Evolutionary conservation across 2,329 filamentous ascomycete genomes (phyloP).

Genomic region (Phyllosticta citriasiana): DNA sequence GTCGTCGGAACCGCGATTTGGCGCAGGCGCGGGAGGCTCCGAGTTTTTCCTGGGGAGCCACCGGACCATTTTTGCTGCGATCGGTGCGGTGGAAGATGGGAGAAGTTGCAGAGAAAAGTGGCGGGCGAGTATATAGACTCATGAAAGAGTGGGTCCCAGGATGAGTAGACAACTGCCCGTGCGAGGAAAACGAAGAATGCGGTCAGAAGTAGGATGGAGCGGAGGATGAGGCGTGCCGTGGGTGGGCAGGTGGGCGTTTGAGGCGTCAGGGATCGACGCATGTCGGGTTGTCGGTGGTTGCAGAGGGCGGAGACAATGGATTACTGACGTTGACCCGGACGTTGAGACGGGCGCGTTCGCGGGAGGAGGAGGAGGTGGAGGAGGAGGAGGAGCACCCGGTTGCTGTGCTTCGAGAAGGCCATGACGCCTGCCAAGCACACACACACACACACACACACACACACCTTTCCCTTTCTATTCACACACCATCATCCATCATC

Average conservation of each 20-base stretch:
- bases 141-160: not conserved
- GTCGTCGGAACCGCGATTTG: not conserved
- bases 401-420: not conserved
- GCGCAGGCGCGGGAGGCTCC: not conserved
- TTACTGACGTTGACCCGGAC: not conserved
- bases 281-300: not conserved
- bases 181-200: not conserved
- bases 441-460: too few relatives aligned
- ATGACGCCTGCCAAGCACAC: not conserved
- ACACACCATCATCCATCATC: too few relatives aligned
- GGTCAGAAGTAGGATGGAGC: not conserved
- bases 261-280: not conserved
- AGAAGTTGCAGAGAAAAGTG: not conserved
- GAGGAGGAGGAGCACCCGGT: not conserved
- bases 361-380: not conserved
- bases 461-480: not conserved
- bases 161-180: not conserved
- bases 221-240: not conserved
- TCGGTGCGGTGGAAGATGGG: not conserved
- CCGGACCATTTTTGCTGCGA: conserved; percentile 1
- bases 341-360: not conserved
- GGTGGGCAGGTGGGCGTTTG: not conserved
- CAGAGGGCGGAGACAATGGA: not conserved
- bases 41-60: not conserved
- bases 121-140: not conserved